These are phyloP conservation scores for Gonapodya prolifera DNA, from an alignment of 192 early-diverging fungal species.

Conservation along the genomic window DNA sequence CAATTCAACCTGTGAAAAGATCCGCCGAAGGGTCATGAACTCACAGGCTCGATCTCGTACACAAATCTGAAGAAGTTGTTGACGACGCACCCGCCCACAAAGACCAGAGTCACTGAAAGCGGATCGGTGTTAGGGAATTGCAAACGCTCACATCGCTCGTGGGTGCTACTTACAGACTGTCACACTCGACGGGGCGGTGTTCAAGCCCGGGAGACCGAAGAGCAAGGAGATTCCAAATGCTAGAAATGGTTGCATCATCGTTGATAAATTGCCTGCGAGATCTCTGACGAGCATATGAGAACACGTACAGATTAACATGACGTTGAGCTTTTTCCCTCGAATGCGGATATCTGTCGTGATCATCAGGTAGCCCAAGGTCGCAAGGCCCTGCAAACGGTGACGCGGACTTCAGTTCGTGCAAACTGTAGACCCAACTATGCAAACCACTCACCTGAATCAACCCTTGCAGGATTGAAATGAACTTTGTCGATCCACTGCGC, in stretches of 20 bases:
- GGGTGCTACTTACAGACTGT: too few species aligned
- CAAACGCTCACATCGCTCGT: too few species aligned
- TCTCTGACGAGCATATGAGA: too few species aligned
- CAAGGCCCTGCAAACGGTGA: not conserved
- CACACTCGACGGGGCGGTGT: not conserved
- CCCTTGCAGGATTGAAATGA: not conserved
- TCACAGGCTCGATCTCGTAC: not conserved
- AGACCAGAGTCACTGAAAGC: not conserved
- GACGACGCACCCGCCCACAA: not conserved
- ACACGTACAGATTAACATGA: not conserved
- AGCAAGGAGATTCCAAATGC: not conserved
- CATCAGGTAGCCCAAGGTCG: not conserved
- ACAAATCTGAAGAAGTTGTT: not conserved
- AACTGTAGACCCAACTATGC: not conserved
- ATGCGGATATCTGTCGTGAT: not conserved
- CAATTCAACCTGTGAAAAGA: too few species aligned
- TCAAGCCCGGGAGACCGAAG: not conserved
- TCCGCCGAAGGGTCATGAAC: too few species aligned
- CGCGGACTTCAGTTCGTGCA: too few species aligned
- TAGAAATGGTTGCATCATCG: not conserved
- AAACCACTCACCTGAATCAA: not conserved
- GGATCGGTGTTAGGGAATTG: too few species aligned
- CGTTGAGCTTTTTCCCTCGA: not conserved
- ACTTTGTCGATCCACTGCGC: not conserved
- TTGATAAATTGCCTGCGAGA: not conserved